Evolutionary conservation across 2,329 filamentous ascomycete genomes (phyloP).

Genomic region (Aspergillus oerlinghausenensis): DNA sequence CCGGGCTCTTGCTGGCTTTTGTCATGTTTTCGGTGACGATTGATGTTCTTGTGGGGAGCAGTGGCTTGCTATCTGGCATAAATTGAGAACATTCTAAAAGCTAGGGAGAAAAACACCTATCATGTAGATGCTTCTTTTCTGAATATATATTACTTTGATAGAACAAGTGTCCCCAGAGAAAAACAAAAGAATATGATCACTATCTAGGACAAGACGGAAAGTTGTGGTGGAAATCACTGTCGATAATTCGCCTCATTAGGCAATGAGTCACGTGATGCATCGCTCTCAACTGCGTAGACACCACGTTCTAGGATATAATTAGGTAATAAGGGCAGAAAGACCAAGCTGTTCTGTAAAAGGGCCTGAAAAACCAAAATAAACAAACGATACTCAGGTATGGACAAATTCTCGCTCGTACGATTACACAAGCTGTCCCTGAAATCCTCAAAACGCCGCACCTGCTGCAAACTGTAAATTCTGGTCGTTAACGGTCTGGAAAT

Average conservation of each 20-base stretch:
- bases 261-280: slow-evolving; percentile 1
- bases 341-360: too few species aligned
- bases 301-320: not conserved
- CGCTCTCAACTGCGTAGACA: not conserved
- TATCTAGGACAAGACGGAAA: not conserved
- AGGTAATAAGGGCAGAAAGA: not conserved
- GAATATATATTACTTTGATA: not conserved
- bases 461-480: not conserved
- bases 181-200: not conserved
- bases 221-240: not conserved
- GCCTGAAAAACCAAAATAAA: not conserved
- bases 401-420: not conserved
- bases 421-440: not conserved
- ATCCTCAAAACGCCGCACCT: not conserved
- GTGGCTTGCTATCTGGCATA: not conserved
- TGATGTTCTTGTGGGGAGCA: not conserved
- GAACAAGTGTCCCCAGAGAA: not conserved
- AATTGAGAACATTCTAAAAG: not conserved
- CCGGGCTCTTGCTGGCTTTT: not conserved
- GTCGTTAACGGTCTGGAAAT: not conserved
- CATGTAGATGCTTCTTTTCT: not conserved
- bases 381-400: not conserved
- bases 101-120: not conserved
- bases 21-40: not conserved
- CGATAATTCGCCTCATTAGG: not conserved